Conservation (phyloP, 495 filamentous ascomycete genomes). For the Diplogelasinospora grovesii region DNA sequence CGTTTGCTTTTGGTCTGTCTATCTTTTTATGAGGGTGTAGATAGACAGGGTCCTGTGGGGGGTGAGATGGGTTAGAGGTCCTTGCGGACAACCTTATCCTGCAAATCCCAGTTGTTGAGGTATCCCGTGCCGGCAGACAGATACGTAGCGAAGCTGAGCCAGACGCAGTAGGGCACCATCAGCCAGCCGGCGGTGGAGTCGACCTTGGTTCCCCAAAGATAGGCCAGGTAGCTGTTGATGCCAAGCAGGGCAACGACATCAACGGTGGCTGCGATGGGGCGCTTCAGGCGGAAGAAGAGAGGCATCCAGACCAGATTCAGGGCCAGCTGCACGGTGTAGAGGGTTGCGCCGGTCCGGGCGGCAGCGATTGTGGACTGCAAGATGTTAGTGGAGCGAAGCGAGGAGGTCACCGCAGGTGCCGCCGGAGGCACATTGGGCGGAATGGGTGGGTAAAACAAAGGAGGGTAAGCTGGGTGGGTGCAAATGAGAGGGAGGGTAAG, state of each 20-base stretch:
- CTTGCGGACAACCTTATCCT: too few species aligned
- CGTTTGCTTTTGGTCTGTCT: too few species aligned
- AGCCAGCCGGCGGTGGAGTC: slow-evolving; percentile 66
- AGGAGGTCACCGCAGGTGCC: too few species aligned
- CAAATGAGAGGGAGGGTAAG: too few species aligned
- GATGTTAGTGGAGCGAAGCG: too few species aligned
- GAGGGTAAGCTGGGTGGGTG: too few species aligned
- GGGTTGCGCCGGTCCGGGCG: slow-evolving; percentile 55
- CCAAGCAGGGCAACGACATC: slow-evolving; percentile 70
- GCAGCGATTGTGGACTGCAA: slow-evolving; percentile 13
- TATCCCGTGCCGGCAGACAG: slow-evolving; percentile 64
- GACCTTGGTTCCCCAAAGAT: slow-evolving; percentile 60
- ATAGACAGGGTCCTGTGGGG: too few species aligned
- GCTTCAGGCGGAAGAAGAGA: slow-evolving; percentile 71
- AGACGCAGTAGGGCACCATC: slow-evolving; percentile 70
- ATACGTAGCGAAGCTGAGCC: slow-evolving; percentile 82
- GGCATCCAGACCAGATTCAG: slow-evolving; percentile 92
- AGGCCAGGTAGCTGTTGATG: slow-evolving; percentile 60
- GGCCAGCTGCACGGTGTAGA: slow-evolving; percentile 79
- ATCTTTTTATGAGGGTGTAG: too few species aligned
- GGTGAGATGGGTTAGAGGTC: too few species aligned
- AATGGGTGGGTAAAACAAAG: too few species aligned
- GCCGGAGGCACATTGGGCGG: too few species aligned
- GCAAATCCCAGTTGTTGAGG: slow-evolving; percentile 65
- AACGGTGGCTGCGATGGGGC: slow-evolving; percentile 63